phyloP scores from a whole-genome alignment of 495 filamentous ascomycete genomes.

The Aspergillus haitiensis region DNA sequence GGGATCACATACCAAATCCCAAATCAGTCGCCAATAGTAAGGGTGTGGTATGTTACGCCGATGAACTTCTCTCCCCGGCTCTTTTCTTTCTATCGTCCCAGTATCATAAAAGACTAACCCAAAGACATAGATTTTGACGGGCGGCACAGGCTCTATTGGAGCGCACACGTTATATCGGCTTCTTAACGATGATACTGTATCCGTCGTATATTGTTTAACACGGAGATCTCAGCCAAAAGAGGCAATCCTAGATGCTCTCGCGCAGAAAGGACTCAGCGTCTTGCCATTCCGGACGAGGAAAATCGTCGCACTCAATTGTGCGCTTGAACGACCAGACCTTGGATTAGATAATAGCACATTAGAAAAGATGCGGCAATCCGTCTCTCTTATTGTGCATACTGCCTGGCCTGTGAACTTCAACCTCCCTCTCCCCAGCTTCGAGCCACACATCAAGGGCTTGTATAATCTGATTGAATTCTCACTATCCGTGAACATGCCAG shows the following conservation, averaged over 20 bases:
- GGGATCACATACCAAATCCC: conserved; percentile 33
- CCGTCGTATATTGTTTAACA: conserved; percentile 54
- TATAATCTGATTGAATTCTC: conserved; percentile 57
- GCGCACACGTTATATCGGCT: conserved; percentile 54
- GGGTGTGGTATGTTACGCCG: conserved; percentile 37
- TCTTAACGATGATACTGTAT: conserved; percentile 43
- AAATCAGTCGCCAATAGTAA: conserved; percentile 26
- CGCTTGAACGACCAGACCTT: conserved; percentile 42
- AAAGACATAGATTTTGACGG: conserved; percentile 53
- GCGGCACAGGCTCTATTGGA: conserved; percentile 60
- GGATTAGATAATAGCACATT: conserved; percentile 40
- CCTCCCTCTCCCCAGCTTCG: conserved; percentile 39
- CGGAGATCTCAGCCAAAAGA: conserved; percentile 34
- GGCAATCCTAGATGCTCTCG: conserved; percentile 35
- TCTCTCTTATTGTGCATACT: conserved; percentile 55
- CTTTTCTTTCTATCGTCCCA: not conserved
- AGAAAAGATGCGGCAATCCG: conserved; percentile 37
- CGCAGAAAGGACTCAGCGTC: conserved; percentile 33
- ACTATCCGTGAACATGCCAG: conserved; percentile 39
- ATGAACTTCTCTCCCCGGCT: conserved; percentile 3
- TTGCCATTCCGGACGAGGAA: conserved; percentile 31
- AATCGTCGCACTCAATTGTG: conserved; percentile 40
- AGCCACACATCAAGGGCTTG: conserved; percentile 50
- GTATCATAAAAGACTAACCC: conserved; percentile 11
- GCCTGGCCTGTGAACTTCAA: conserved; percentile 64